A percentile compares a stretch with the other conserved stretches of the same genome.
Conservation (phyloP, 192 early-diverging fungal species). For the Linnemannia zychae region DNA sequence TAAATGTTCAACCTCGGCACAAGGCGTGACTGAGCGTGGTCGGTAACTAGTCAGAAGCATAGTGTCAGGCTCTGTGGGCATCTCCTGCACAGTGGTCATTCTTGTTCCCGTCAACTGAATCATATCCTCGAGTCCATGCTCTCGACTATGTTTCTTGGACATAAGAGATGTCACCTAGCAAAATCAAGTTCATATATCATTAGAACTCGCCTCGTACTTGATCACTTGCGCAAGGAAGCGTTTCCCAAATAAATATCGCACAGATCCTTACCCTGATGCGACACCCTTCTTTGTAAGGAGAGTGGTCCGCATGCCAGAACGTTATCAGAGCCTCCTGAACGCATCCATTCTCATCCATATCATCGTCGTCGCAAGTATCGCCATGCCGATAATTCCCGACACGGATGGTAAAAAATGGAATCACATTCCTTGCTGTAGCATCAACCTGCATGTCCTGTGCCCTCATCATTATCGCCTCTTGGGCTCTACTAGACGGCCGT, state of each 20-base stretch:
- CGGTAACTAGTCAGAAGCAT: slow-evolving; percentile 33
- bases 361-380: not conserved
- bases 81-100: slow-evolving; percentile 16
- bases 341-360: not conserved
- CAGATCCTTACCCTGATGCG: slow-evolving; percentile 24
- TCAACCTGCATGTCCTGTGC: slow-evolving; percentile 13
- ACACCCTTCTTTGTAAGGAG: slow-evolving; percentile 28
- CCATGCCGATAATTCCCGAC: slow-evolving; percentile 27
- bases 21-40: slow-evolving; percentile 28
- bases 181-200: not conserved
- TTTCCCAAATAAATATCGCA: no score
- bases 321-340: slow-evolving; percentile 39
- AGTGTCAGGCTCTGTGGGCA: slow-evolving; percentile 30
- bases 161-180: slow-evolving; percentile 35
- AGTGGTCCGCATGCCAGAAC: slow-evolving; percentile 40
- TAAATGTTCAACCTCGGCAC: slow-evolving; percentile 32
- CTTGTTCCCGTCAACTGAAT: slow-evolving; percentile 35
- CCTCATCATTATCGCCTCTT: slow-evolving; percentile 20
- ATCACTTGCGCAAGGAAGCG: no score
- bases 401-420: slow-evolving; percentile 34
- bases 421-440: slow-evolving; percentile 13
- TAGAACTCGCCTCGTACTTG: not conserved
- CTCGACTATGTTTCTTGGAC: slow-evolving; percentile 38
- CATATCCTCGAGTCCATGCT: slow-evolving; percentile 30
- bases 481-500: not conserved